A percentile compares a stretch with the other conserved stretches of the same genome.
Evolutionary conservation across 306 rosid species (phyloP).

Genomic region (Begonia masoniana): DNA sequence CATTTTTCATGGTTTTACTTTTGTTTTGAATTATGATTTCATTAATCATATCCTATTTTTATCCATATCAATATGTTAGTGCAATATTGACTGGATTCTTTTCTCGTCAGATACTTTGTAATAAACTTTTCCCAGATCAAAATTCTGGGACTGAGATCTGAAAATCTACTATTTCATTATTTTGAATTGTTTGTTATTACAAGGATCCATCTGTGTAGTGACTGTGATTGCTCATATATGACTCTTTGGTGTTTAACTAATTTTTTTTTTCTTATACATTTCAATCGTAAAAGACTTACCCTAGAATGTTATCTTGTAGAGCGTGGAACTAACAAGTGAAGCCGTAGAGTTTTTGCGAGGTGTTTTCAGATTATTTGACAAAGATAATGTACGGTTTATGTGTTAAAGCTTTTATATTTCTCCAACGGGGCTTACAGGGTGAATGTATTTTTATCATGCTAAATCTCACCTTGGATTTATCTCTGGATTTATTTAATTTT

Average conservation of each 20-base stretch:
- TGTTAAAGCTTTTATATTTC: not conserved
- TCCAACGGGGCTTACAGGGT: too few species aligned
- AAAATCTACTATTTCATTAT: not conserved
- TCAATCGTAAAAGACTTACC: conserved; percentile 12
- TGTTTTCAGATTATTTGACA: conserved; percentile 64
- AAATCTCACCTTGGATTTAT: conserved; percentile 19
- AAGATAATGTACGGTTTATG: conserved; percentile 50
- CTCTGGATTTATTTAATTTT: conserved; percentile 7
- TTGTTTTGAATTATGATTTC: too few species aligned
- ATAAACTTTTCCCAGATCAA: too few species aligned
- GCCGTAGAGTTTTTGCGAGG: conserved; percentile 80
- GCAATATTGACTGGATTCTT: too few species aligned
- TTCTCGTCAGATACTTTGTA: too few species aligned
- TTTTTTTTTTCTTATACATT: not conserved
- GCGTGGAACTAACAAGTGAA: conserved; percentile 80
- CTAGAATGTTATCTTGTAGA: conserved; percentile 38
- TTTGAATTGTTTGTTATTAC: not conserved
- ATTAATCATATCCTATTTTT: too few species aligned
- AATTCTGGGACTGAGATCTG: too few species aligned
- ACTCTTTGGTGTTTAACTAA: not conserved
- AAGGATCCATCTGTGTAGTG: not conserved
- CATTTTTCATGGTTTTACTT: too few species aligned
- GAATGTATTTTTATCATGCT: conserved; percentile 8
- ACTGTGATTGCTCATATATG: not conserved
- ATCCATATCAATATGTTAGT: too few species aligned